Evolutionary conservation across 306 rosid genomes (phyloP).

Genomic region (Arachis stenosperma): DNA sequence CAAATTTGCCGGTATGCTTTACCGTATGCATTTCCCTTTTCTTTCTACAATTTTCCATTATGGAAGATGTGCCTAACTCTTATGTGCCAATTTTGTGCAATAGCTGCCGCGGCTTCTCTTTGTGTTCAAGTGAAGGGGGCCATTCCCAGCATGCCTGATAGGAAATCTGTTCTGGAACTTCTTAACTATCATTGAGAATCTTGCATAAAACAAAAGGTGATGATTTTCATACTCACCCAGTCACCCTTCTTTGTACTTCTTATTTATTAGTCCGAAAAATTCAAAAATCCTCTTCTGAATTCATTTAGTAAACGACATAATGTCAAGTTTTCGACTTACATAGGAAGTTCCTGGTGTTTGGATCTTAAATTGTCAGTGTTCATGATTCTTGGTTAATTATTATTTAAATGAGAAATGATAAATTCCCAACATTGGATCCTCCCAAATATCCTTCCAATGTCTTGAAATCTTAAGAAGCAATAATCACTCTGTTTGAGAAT

Average conservation of each 20-base stretch:
- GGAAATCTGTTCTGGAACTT: constrained; percentile 72
- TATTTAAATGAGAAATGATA: neutral
- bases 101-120: constrained; percentile 97
- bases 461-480: no score
- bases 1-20: constrained; percentile 69
- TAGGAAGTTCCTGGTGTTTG: neutral
- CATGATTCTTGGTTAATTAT: neutral
- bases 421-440: no score
- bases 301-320: constrained; percentile 21
- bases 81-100: constrained; percentile 11
- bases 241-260: constrained; percentile 8
- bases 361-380: constrained; percentile 12
- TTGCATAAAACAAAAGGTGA: constrained; percentile 35
- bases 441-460: no score
- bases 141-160: constrained; percentile 93
- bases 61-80: constrained; percentile 9
- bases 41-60: constrained; percentile 12
- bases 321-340: neutral
- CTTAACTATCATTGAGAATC: constrained; percentile 57
- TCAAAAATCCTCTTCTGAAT: neutral
- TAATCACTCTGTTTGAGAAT: neutral
- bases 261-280: neutral
- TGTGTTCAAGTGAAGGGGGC: constrained; percentile 98
- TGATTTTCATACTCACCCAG: constrained; percentile 20
- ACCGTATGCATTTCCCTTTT: constrained; percentile 20